Conservation (phyloP, 2,329 filamentous ascomycete species). For the Claviceps citrina region DNA sequence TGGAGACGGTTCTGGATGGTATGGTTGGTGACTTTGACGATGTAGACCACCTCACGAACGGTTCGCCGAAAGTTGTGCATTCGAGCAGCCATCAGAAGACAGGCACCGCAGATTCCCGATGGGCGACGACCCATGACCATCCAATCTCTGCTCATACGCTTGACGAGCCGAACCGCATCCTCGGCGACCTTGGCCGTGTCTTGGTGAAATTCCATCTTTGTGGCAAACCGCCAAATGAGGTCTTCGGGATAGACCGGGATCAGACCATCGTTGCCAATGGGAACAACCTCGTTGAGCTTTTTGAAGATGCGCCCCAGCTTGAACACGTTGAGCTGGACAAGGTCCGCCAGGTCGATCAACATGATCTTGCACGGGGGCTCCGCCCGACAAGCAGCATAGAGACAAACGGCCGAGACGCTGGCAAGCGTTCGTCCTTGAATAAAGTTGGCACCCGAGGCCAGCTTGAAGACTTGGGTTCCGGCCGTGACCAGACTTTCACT, state of each 20-base stretch:
- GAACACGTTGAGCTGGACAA: constrained; percentile 74
- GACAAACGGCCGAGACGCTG: constrained; percentile 75
- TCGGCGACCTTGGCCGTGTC: constrained; percentile 71
- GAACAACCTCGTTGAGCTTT: constrained; percentile 56
- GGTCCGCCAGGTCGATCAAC: constrained; percentile 89
- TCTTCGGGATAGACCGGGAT: constrained; percentile 71
- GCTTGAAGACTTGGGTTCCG: constrained; percentile 59
- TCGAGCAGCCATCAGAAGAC: constrained; percentile 81
- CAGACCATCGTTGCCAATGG: constrained; percentile 49
- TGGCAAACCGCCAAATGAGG: constrained; percentile 79
- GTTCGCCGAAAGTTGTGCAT: constrained; percentile 98
- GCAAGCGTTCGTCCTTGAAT: constrained; percentile 74
- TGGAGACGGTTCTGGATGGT: constrained; percentile 84
- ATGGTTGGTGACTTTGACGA: constrained; percentile 88
- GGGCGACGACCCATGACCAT: constrained; percentile 90
- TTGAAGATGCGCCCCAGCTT: constrained; percentile 84
- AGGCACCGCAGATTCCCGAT: constrained; percentile 86
- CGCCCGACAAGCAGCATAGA: constrained; percentile 77
- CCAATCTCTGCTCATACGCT: constrained; percentile 93
- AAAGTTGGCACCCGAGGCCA: constrained; percentile 60
- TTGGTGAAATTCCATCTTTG: constrained; percentile 77
- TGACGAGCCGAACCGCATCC: constrained; percentile 74
- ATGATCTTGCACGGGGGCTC: constrained; percentile 70
- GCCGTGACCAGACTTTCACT: constrained; percentile 48
- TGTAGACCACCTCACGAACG: constrained; percentile 88